Evolutionary conservation across 805 yeast genomes (phyloP).

Genomic region (Kuraishia cidri): DNA sequence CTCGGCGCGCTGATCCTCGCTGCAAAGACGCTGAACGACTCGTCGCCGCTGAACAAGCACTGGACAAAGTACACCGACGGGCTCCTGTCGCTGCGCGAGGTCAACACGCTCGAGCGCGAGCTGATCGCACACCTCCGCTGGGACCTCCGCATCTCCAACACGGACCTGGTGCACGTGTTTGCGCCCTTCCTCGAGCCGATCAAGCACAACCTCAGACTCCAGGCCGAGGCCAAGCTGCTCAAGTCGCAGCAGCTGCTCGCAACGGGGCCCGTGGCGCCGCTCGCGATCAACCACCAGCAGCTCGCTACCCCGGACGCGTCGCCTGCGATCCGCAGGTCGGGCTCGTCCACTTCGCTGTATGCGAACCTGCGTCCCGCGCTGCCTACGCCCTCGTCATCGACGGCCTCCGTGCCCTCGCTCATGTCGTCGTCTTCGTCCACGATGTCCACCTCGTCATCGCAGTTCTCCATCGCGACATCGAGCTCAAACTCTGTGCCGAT

Average conservation of each 20-base stretch:
- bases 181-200: conserved; percentile 73
- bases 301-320: conserved; percentile 1
- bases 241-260: conserved; percentile 4
- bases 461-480: conserved; percentile 2
- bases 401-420: conserved; percentile 25
- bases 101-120: conserved; percentile 88
- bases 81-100: conserved; percentile 63
- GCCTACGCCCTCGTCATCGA: conserved; percentile 14
- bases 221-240: conserved; percentile 2
- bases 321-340: conserved; percentile 4
- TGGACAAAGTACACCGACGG: conserved; percentile 95
- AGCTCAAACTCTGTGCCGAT: conserved; percentile 3
- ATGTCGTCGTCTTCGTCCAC: conserved; percentile 19
- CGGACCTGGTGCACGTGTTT: conserved; percentile 61
- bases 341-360: conserved; percentile 5
- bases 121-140: conserved; percentile 75
- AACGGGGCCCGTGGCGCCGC: conserved; percentile 1
- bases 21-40: conserved; percentile 90
- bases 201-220: conserved; percentile 34
- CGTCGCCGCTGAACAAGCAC: conserved; percentile 91
- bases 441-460: conserved; percentile 9
- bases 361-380: conserved; percentile 5
- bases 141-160: conserved; percentile 65
- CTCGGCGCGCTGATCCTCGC: conserved; percentile 82
- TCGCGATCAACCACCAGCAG: neutral